Conservation (phyloP, 768 basidiomycete genomes). For the Leucocoprinus leucothites region DNA sequence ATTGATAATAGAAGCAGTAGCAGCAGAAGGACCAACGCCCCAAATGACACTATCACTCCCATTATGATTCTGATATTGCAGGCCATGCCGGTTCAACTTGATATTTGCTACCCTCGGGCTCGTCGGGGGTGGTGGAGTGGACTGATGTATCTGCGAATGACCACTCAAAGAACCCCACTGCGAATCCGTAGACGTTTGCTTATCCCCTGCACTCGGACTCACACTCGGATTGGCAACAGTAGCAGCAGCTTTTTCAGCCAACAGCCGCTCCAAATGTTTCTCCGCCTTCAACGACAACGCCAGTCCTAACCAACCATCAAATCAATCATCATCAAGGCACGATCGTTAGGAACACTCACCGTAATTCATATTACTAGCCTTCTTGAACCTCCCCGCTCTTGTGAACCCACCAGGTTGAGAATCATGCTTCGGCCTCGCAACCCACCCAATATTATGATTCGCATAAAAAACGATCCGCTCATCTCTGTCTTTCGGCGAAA, state of each 20-base stretch:
- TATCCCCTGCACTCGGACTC: too few relatives aligned
- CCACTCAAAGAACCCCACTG: slow-evolving; percentile 15
- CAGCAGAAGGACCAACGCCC: too few relatives aligned
- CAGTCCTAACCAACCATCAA: slow-evolving; percentile 34
- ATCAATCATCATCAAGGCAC: background rate
- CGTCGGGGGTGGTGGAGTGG: slow-evolving; percentile 18
- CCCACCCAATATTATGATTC: slow-evolving; percentile 72
- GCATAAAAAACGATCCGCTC: slow-evolving; percentile 69
- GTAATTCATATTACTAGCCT: slow-evolving; percentile 92
- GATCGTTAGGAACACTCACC: slow-evolving; percentile 26
- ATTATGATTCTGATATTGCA: slow-evolving; percentile 62
- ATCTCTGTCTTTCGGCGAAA: slow-evolving; percentile 55
- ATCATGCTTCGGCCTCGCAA: slow-evolving; percentile 72
- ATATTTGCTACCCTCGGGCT: too few relatives aligned
- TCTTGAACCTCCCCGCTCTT: slow-evolving; percentile 88
- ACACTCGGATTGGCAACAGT: too few relatives aligned
- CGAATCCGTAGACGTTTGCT: background rate
- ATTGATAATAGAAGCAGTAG: too few relatives aligned
- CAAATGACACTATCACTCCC: slow-evolving; percentile 49
- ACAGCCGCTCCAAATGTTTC: slow-evolving; percentile 44
- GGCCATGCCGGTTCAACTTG: slow-evolving; percentile 42
- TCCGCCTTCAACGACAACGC: slow-evolving; percentile 61
- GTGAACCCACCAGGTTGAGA: slow-evolving; percentile 50
- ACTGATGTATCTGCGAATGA: slow-evolving; percentile 15
- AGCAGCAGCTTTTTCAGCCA: slow-evolving; percentile 21